These are phyloP conservation scores for Geranium brycei DNA, from an alignment of 345 rosid species.

Conservation along the genomic window DNA sequence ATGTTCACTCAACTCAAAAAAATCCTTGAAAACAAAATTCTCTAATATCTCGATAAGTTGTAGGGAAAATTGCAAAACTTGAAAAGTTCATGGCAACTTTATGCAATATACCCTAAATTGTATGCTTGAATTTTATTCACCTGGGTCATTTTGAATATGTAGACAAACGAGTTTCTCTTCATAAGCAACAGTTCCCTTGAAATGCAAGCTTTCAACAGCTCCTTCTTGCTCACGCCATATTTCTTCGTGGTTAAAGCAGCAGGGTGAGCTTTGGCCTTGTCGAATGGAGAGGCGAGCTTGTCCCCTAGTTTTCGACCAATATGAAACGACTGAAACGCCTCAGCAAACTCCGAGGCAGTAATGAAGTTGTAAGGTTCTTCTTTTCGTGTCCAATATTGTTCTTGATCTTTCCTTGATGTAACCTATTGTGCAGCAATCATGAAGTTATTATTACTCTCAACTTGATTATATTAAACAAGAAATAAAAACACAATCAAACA, in stretches of 20 bases:
- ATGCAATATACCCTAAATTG: not conserved
- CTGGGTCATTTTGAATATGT: slow-evolving; percentile 43
- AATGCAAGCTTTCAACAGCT: slow-evolving; percentile 57
- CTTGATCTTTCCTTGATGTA: slow-evolving; percentile 74
- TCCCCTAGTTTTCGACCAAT: slow-evolving; percentile 52
- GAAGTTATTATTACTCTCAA: no score
- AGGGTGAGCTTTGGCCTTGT: slow-evolving; percentile 60
- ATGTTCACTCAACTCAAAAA: not conserved
- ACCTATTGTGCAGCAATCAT: slow-evolving; percentile 15
- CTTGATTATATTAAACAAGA: no score
- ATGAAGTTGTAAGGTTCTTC: slow-evolving; percentile 53
- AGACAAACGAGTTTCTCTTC: slow-evolving; percentile 82
- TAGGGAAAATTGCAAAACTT: no score
- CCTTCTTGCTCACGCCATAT: slow-evolving; percentile 51
- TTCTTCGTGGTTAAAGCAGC: slow-evolving; percentile 56
- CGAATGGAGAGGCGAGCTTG: slow-evolving; percentile 53
- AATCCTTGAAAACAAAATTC: not conserved
- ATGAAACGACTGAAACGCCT: slow-evolving; percentile 55
- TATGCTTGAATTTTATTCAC: slow-evolving; percentile 13
- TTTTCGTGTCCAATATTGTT: slow-evolving; percentile 54
- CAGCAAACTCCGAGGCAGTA: slow-evolving; percentile 44
- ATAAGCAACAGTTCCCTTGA: slow-evolving; percentile 66
- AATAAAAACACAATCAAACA: no score
- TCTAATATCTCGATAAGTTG: no score
- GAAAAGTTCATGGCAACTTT: not conserved